A percentile compares a stretch with the other conserved stretches of the same genome.
These are phyloP conservation scores for Trichoderma citrinoviride DNA, from an alignment of 2,329 filamentous ascomycete species.

Conservation along the genomic window DNA sequence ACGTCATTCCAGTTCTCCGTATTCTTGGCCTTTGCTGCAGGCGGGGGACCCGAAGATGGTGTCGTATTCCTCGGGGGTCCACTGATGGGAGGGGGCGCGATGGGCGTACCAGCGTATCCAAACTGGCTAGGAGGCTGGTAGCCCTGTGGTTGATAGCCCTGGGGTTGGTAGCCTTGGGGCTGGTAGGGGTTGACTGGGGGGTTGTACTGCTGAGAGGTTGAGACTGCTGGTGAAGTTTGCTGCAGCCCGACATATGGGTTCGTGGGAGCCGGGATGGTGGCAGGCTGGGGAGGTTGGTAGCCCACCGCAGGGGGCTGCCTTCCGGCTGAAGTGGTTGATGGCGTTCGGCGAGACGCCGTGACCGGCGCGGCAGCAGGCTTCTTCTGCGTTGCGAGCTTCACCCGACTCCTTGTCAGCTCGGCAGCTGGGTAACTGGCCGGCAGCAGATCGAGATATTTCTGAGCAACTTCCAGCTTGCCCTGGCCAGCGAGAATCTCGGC, in stretches of 20 bases:
- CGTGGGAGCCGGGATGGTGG: conserved; percentile 28
- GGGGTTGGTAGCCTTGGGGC: conserved; percentile 32
- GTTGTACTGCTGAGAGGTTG: conserved; percentile 37
- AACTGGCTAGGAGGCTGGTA: conserved; percentile 38
- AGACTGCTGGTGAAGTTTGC: conserved; percentile 29
- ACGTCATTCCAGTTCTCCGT: conserved; percentile 92
- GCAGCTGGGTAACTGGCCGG: conserved; percentile 81
- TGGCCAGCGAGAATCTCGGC: conserved; percentile 91
- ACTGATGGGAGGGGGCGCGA: conserved; percentile 37
- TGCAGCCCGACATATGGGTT: conserved; percentile 32
- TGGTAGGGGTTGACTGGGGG: conserved; percentile 40
- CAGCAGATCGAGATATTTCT: conserved; percentile 87
- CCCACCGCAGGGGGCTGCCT: conserved; percentile 40
- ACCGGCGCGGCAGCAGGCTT: conserved; percentile 33
- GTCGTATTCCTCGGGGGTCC: conserved; percentile 55
- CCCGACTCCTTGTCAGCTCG: conserved; percentile 79
- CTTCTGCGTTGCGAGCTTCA: conserved; percentile 73
- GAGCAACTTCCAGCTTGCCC: conserved; percentile 79
- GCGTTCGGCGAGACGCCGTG: conserved; percentile 30
- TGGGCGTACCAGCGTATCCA: conserved; percentile 38
- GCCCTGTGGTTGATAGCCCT: conserved; percentile 26
- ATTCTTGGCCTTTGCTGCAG: conserved; percentile 63
- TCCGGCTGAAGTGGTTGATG: conserved; percentile 41
- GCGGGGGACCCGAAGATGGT: conserved; percentile 67
- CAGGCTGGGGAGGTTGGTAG: conserved; percentile 49